phyloP scores from a whole-genome alignment of 768 basidiomycete genomes.

The Chalciporus sphaerocephalus region DNA sequence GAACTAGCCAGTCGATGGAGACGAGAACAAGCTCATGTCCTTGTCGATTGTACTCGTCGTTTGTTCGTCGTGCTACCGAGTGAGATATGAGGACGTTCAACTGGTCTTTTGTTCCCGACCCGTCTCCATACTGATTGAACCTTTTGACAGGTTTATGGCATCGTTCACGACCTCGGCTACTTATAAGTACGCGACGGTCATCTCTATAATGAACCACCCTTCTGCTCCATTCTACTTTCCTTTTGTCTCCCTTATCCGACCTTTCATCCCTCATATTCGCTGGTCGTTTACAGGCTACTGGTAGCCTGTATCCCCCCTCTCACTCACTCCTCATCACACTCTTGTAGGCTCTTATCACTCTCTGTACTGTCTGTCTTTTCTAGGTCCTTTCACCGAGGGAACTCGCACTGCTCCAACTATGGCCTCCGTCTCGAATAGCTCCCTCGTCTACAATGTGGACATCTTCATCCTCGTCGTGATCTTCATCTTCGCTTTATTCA shows the following conservation, averaged over 20 bases:
- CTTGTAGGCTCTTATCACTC: background rate
- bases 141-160: too few relatives aligned
- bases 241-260: background rate
- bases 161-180: too few relatives aligned
- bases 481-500: slow-evolving; percentile 37
- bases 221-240: background rate
- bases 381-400: background rate
- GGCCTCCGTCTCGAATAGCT: slow-evolving; percentile 1
- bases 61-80: too few relatives aligned
- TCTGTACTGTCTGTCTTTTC: background rate
- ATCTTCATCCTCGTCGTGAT: slow-evolving; percentile 43
- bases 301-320: background rate
- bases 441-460: slow-evolving; percentile 38
- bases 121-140: too few relatives aligned
- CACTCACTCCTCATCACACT: background rate
- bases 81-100: too few relatives aligned
- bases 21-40: too few relatives aligned
- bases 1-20: too few relatives aligned
- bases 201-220: too few relatives aligned
- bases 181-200: too few relatives aligned
- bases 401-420: background rate
- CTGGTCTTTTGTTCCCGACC: too few relatives aligned
- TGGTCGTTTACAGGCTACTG: background rate
- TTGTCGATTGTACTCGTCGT: too few relatives aligned
- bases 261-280: background rate